Conservation (phyloP, 164 flowering plant genomes). For the Stephania japonica region DNA sequence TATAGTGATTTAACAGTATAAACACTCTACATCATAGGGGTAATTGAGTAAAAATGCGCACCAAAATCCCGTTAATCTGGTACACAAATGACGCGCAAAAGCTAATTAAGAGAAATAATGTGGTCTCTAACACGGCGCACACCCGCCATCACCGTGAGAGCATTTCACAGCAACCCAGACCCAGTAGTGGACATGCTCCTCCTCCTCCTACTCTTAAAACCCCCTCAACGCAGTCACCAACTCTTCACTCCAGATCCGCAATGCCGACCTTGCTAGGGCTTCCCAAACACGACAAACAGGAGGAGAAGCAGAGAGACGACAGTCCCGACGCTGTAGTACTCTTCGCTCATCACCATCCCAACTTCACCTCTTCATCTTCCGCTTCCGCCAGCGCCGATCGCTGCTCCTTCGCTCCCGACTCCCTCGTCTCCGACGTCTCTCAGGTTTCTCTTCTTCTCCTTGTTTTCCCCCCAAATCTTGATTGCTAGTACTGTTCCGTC, state of each 20-base stretch:
- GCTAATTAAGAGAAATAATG: background rate
- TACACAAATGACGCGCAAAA: background rate
- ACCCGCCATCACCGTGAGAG: background rate
- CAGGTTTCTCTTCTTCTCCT: constrained; percentile 23
- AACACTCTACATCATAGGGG: too few relatives aligned
- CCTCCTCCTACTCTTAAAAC: background rate
- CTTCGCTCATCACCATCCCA: constrained; percentile 44
- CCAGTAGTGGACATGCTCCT: too few relatives aligned
- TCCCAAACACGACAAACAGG: constrained; percentile 17
- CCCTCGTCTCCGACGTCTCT: constrained; percentile 44
- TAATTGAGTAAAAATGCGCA: too few relatives aligned
- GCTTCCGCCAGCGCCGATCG: constrained; percentile 71
- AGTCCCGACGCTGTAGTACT: constrained; percentile 79
- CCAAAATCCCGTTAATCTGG: background rate
- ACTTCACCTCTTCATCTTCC: constrained; percentile 64
- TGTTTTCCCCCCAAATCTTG: background rate
- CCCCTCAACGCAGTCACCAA: too few relatives aligned
- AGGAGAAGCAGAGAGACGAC: constrained; percentile 25
- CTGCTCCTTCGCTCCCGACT: constrained; percentile 70
- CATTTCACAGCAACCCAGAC: background rate
- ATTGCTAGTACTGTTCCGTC: background rate
- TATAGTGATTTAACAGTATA: too few relatives aligned
- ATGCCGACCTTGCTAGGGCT: constrained; percentile 49
- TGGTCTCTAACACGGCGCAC: background rate
- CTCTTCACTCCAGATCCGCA: constrained; percentile 13